phyloP scores from a whole-genome alignment of 345 rosid genomes.

The Linum tenue region DNA sequence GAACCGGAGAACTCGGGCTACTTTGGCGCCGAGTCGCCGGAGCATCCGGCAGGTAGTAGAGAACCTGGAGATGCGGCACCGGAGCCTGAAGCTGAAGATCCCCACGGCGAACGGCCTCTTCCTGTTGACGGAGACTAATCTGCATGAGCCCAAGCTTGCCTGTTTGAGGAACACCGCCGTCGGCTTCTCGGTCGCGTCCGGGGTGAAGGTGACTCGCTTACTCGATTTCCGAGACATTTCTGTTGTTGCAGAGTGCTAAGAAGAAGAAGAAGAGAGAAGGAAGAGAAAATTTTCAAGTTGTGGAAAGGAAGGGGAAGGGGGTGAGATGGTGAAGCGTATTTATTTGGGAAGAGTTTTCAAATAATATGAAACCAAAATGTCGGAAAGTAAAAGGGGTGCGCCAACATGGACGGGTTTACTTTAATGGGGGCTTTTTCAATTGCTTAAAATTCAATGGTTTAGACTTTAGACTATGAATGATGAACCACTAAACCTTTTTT shows the following conservation, averaged over 20 bases:
- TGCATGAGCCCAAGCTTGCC: constrained; percentile 16
- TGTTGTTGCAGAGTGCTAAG: background rate
- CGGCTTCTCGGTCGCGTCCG: constrained; percentile 39
- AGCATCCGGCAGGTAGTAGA: constrained; percentile 39
- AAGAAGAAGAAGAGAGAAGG: background rate
- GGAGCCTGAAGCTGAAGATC: constrained; percentile 38
- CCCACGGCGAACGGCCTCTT: constrained; percentile 32
- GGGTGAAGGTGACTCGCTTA: constrained; percentile 65
- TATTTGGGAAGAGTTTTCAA: constrained; percentile 10
- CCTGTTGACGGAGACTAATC: constrained; percentile 19
- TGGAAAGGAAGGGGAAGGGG: constrained; percentile 17
- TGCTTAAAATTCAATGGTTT: no score
- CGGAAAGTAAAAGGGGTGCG: no score
- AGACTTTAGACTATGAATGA: no score
- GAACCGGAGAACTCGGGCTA: constrained; percentile 40
- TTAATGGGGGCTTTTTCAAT: no score
- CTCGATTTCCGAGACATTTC: constrained; percentile 49
- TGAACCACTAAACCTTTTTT: no score
- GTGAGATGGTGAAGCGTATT: constrained; percentile 26
- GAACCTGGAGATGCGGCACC: constrained; percentile 16
- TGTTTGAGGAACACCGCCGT: constrained; percentile 31
- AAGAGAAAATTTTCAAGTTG: background rate
- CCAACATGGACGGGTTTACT: no score
- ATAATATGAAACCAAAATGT: no score
- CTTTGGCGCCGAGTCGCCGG: constrained; percentile 45